phyloP scores from a whole-genome alignment of 805 yeast genomes.

The Saccharomycopsis olivae region DNA sequence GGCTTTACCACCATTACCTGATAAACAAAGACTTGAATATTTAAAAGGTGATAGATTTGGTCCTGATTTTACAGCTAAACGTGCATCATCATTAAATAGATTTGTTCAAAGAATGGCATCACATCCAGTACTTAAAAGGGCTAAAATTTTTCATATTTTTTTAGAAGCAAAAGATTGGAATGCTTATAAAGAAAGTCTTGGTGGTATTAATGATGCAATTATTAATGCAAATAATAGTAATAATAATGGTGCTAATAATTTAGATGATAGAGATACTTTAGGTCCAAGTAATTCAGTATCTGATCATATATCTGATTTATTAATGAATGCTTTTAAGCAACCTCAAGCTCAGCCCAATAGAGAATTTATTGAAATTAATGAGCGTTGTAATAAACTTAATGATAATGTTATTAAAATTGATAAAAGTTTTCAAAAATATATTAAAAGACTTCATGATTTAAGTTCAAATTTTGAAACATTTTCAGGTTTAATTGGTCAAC shows the following conservation, averaged over 20 bases:
- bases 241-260: constrained; percentile 32
- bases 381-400: constrained; percentile 72
- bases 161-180: constrained; percentile 69
- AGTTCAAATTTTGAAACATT: constrained; percentile 65
- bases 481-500: constrained; percentile 54
- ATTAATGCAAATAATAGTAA: constrained; percentile 19
- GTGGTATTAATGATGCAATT: constrained; percentile 21
- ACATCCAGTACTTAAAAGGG: constrained; percentile 63
- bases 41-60: constrained; percentile 90
- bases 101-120: constrained; percentile 62
- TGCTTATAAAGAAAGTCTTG: constrained; percentile 49
- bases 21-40: constrained; percentile 83
- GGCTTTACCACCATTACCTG: constrained; percentile 89
- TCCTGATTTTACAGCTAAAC: constrained; percentile 67
- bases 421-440: constrained; percentile 60
- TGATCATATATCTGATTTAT: constrained; percentile 81
- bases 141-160: constrained; percentile 62
- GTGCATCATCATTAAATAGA: constrained; percentile 71
- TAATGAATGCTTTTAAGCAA: constrained; percentile 84
- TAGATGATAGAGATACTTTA: constrained; percentile 37
- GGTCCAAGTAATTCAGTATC: constrained; percentile 9
- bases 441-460: constrained; percentile 63
- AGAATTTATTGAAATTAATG: constrained; percentile 76
- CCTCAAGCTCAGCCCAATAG: constrained; percentile 45
- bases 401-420: constrained; percentile 76